Conservation (phyloP, 257 asterid species). For the Nemophila menziesii region DNA sequence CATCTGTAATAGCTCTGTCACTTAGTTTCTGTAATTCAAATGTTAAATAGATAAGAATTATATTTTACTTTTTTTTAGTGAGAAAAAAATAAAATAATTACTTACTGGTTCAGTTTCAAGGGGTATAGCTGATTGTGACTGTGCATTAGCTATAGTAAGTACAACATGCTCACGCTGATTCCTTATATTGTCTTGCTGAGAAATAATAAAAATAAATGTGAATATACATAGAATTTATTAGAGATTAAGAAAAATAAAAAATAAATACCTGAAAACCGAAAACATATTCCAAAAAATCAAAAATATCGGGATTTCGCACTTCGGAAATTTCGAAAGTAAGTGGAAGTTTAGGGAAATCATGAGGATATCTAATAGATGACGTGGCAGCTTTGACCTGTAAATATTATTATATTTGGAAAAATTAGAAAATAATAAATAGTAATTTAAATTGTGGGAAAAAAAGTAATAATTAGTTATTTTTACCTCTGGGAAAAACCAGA, state of each 20-base stretch:
- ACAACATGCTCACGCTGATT: slow-evolving; percentile 92
- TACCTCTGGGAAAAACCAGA: slow-evolving; percentile 90
- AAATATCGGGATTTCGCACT: slow-evolving; percentile 70
- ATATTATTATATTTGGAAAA: neutral
- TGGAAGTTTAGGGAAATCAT: slow-evolving; percentile 77
- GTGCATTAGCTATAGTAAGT: slow-evolving; percentile 79
- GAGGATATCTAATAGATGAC: slow-evolving; percentile 62
- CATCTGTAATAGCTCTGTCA: slow-evolving; percentile 76
- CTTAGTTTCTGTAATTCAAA: slow-evolving; percentile 66
- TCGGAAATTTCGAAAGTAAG: slow-evolving; percentile 52
- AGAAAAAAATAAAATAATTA: neutral
- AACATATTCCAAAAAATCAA: slow-evolving; percentile 81
- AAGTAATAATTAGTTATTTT: slow-evolving; percentile 14
- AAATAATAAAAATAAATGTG: slow-evolving; percentile 3
- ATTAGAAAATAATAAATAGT: neutral
- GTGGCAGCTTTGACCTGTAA: slow-evolving; percentile 78
- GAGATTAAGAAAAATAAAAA: neutral
- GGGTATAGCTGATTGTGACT: slow-evolving; percentile 73
- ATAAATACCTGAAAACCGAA: slow-evolving; percentile 83
- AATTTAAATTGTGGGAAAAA: neutral
- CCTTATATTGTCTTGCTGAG: slow-evolving; percentile 83
- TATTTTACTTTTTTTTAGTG: too few species aligned
- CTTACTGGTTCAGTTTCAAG: slow-evolving; percentile 55
- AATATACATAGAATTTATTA: neutral
- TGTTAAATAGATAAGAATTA: too few species aligned